Percentiles rank a stretch among this genome's conserved stretches.
These are phyloP conservation scores for Closterium sp. DNA, from an alignment of 139 green algal genomes.

Conservation along the genomic window DNA sequence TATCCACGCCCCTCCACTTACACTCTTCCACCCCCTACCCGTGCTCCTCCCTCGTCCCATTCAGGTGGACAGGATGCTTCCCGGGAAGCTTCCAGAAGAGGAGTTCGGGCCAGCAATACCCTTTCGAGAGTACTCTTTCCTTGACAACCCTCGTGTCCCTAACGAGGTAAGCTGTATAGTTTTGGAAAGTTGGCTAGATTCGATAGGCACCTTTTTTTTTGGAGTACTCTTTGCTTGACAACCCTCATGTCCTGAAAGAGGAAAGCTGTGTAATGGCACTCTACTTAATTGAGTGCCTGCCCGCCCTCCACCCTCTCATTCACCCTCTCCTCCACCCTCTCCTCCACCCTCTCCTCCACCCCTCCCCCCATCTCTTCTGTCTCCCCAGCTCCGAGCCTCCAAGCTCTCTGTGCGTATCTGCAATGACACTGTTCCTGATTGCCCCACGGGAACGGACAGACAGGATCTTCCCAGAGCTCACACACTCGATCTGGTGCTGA, in stretches of 20 bases:
- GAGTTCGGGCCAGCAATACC: slow-evolving; percentile 18
- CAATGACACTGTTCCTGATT: neutral
- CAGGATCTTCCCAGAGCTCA: neutral
- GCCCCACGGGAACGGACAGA: neutral
- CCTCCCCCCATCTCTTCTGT: neutral
- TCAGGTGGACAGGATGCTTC: slow-evolving; percentile 38
- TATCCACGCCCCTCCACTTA: neutral
- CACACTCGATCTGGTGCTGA: neutral
- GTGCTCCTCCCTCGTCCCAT: neutral
- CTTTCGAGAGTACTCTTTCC: slow-evolving; percentile 74
- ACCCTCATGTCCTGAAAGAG: slow-evolving; percentile 46
- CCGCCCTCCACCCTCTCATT: no score
- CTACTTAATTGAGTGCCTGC: no score
- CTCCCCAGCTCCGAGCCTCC: neutral
- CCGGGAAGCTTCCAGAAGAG: neutral
- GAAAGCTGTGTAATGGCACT: slow-evolving; percentile 4
- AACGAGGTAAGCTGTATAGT: neutral
- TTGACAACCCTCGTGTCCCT: slow-evolving; percentile 63
- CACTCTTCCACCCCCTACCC: neutral
- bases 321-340: neutral
- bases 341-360: neutral
- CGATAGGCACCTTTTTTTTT: slow-evolving; percentile 39
- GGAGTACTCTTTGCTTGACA: slow-evolving; percentile 76
- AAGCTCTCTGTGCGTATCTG: neutral
- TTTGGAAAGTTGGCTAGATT: neutral